Conservation (phyloP, 2,329 filamentous ascomycete genomes). For the Monilinia vaccinii-corymbosi region DNA sequence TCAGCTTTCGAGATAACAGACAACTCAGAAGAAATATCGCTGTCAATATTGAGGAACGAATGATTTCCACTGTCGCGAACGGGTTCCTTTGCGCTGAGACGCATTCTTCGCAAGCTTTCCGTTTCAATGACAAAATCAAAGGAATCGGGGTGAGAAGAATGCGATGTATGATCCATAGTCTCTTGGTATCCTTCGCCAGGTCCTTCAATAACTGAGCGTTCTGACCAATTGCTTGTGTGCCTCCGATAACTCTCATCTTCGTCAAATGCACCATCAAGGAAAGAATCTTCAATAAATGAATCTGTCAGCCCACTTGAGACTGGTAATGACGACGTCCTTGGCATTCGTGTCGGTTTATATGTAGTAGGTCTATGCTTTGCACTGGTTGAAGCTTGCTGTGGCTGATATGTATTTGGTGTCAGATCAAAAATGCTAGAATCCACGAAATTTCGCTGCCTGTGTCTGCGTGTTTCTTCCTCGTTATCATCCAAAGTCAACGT, state of each 20-base stretch:
- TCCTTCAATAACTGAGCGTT: constrained; percentile 45
- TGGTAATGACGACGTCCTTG: constrained; percentile 30
- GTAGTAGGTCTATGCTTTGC: constrained; percentile 25
- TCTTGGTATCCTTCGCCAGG: constrained; percentile 33
- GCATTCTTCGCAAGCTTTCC: constrained; percentile 35
- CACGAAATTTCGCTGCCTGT: constrained; percentile 38
- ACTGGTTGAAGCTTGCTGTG: constrained; percentile 11
- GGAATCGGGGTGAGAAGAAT: constrained; percentile 35
- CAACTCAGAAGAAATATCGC: constrained; percentile 53
- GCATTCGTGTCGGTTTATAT: constrained; percentile 23
- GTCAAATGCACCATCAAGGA: constrained; percentile 59
- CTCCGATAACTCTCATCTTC: constrained; percentile 38
- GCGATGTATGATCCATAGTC: constrained; percentile 20
- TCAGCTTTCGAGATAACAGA: constrained; percentile 36
- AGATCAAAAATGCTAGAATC: constrained; percentile 33
- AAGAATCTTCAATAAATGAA: constrained; percentile 68
- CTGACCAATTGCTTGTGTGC: constrained; percentile 41
- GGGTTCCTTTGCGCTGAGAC: constrained; percentile 15
- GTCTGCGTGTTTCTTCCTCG: constrained; percentile 36
- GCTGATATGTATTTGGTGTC: constrained; percentile 18
- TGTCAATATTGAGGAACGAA: constrained; percentile 27
- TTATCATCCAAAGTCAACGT: constrained; percentile 15
- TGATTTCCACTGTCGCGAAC: constrained; percentile 28
- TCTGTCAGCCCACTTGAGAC: constrained; percentile 56
- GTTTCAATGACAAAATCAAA: constrained; percentile 48